Evolutionary conservation across 345 rosid genomes (phyloP).

Genomic region (Brassica cretica): DNA sequence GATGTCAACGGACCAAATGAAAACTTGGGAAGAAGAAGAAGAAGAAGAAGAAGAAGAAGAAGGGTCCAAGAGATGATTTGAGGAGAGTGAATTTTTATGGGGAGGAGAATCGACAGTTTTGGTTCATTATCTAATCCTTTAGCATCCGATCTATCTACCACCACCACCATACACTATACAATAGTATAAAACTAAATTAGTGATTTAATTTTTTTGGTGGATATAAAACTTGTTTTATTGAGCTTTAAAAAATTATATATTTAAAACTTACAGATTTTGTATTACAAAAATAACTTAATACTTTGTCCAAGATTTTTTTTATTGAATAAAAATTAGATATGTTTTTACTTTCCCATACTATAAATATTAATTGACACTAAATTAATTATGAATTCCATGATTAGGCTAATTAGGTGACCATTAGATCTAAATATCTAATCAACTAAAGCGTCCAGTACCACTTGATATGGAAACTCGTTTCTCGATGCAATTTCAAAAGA

Average conservation of each 20-base stretch:
- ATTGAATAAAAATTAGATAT: neutral
- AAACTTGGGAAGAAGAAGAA: conserved; percentile 1
- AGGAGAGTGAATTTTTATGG: conserved; percentile 9
- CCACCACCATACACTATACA: conserved; percentile 27
- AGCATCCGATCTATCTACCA: conserved; percentile 5
- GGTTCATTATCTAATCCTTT: conserved; percentile 26
- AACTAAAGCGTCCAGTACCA: neutral
- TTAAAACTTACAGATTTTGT: neutral
- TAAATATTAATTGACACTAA: neutral
- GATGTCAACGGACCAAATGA: neutral
- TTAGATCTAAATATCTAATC: neutral
- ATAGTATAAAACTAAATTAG: neutral
- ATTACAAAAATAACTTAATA: neutral
- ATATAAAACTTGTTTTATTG: neutral
- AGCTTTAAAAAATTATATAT: neutral
- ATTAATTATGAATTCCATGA: neutral
- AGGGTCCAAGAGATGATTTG: neutral
- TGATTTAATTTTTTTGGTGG: neutral
- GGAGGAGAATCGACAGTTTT: conserved; percentile 25
- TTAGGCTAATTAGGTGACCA: neutral
- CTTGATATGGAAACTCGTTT: conserved; percentile 1
- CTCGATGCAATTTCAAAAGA: neutral
- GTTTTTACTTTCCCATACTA: neutral
- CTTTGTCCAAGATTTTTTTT: too few species aligned
- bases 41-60: neutral